Conservation (phyloP, 306 rosid genomes). For the Crataegus laevigata region DNA sequence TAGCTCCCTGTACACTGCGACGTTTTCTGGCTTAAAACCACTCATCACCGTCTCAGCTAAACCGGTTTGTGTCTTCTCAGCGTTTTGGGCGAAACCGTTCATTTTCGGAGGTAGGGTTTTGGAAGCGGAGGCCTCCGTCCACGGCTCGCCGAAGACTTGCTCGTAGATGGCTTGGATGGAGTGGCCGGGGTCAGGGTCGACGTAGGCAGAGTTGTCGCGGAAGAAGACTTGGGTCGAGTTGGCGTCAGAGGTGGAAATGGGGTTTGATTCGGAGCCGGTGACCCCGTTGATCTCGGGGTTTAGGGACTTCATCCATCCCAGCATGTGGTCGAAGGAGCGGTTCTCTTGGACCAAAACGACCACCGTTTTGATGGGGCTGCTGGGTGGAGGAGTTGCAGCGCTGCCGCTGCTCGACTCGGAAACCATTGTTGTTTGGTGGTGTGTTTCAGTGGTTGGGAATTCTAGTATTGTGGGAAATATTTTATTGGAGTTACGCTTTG, state of each 20-base stretch:
- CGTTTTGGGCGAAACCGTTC: constrained; percentile 68
- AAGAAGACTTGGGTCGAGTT: constrained; percentile 31
- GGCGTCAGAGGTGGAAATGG: constrained; percentile 37
- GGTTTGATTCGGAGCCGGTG: constrained; percentile 43
- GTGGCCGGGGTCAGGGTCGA: constrained; percentile 79
- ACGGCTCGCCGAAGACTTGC: constrained; percentile 70
- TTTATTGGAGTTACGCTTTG: not conserved
- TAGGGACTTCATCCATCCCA: constrained; percentile 78
- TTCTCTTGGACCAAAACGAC: constrained; percentile 87
- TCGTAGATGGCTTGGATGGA: constrained; percentile 64
- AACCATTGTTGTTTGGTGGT: constrained; percentile 3
- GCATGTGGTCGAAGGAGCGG: constrained; percentile 87
- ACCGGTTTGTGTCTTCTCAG: constrained; percentile 25
- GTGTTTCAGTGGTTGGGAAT: not conserved
- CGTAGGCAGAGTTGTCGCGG: constrained; percentile 33
- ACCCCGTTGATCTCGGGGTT: constrained; percentile 68
- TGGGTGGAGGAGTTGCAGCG: not conserved
- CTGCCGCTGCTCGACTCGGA: not conserved
- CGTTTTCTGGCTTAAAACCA: constrained; percentile 49
- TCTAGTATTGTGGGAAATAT: not conserved
- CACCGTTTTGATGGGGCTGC: constrained; percentile 56
- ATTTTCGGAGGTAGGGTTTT: constrained; percentile 36
- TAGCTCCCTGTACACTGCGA: constrained; percentile 45
- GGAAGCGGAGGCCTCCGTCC: constrained; percentile 46
- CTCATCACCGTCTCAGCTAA: constrained; percentile 57